phyloP scores from a whole-genome alignment of 345 rosid species.

The Aquilaria sinensis region DNA sequence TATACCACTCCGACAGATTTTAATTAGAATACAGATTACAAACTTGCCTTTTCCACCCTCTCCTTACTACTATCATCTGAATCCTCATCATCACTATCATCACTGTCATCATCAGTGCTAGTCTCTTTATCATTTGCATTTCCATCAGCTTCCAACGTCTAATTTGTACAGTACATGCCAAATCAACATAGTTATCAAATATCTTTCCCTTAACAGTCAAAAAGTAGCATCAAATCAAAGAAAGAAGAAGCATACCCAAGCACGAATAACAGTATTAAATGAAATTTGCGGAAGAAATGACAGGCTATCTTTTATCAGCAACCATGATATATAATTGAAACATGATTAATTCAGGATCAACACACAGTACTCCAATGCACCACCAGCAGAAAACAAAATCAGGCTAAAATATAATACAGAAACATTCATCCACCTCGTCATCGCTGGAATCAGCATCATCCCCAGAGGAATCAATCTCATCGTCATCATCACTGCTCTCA shows the following conservation, averaged over 20 bases:
- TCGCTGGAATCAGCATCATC: constrained; percentile 33
- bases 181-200: constrained; percentile 4
- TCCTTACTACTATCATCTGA: constrained; percentile 30
- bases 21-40: not conserved
- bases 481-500: constrained; percentile 23
- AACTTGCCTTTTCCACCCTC: constrained; percentile 28
- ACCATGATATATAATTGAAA: not conserved
- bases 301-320: not conserved
- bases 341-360: too few species aligned
- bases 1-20: too few species aligned
- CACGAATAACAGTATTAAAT: not conserved
- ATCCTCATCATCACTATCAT: constrained; percentile 23
- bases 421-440: constrained; percentile 28
- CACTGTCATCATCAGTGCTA: constrained; percentile 23
- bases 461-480: constrained; percentile 18
- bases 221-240: not conserved
- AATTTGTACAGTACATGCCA: not conserved
- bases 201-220: not conserved
- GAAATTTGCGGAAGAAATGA: not conserved
- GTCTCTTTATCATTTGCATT: constrained; percentile 15
- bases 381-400: too few species aligned
- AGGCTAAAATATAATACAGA: too few species aligned
- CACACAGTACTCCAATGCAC: too few species aligned
- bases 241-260: not conserved
- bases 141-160: constrained; percentile 8